Evolutionary conservation across 108 stramenopile species (phyloP), one percentile per base, ranked within the genome.

Genomic region (Pseudonitzschia pungens): DNA sequence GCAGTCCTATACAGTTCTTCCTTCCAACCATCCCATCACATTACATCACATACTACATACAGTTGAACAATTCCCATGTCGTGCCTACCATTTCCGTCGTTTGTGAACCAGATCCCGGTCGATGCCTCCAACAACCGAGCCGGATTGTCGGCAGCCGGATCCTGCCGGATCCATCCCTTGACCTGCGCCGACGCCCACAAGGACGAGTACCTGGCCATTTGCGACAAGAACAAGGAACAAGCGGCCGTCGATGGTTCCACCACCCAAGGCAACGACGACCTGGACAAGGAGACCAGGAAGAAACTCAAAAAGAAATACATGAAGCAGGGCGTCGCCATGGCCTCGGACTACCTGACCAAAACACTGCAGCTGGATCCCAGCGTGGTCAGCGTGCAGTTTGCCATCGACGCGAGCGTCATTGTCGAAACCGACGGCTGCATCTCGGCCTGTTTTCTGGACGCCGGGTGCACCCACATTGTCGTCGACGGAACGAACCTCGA

Each of bases 381-480:
- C 52, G 78, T 92, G 22, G 71, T 88, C 18, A 79, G 91, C 72
- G 91, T 92, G 28, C 84, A 92, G 74, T 72, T 91, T 3, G 84
- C 89, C 12, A 31, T 95, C 44, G 51, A 59, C 1, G 32, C 82
- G 0, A 31, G 56, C 1, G 69, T 82, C 59, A 64, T 92, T 0
- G 41, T 90, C 9, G 80, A 76, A 50, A 84, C 84, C 12, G 87
- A 92, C 68, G 94, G 94, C 12, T 85, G 85, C 29, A 40, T 95
- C 52, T 88, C 86, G 0, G 82, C 78, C 26, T 90, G 89, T 32
- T 83, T 95, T 42, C 57, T 95, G 53, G 94, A 95, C 79, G 94
- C 91, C 0, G 94, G 94, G 28, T 91, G 91, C 71, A 77, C 79
- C 27, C 21, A 59, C 21, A 82, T 91, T 64, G 88, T 89, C 0